A percentile compares a stretch with the other conserved stretches of the same genome.
phyloP scores from a whole-genome alignment of 1,284 basidiomycete species.

The Macrocystidia cucumis region DNA sequence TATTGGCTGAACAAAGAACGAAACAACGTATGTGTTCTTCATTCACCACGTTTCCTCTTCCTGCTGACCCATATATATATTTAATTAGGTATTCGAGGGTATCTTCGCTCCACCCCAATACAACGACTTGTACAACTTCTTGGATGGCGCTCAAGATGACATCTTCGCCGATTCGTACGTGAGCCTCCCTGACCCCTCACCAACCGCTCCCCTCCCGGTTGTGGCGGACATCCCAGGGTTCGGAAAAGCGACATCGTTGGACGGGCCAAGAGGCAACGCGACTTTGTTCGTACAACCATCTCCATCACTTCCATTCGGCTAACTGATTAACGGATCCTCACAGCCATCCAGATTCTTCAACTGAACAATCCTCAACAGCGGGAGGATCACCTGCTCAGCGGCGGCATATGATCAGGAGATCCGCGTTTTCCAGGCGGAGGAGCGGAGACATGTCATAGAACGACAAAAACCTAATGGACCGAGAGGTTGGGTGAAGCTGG shows the following conservation, averaged over 20 bases:
- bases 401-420: not conserved
- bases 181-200: constrained; percentile 26
- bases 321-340: too few species aligned
- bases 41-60: constrained; percentile 1
- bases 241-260: not conserved
- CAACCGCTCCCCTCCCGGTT: constrained; percentile 26
- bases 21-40: constrained; percentile 39
- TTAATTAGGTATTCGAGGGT: constrained; percentile 44
- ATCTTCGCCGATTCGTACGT: constrained; percentile 47
- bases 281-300: too few species aligned
- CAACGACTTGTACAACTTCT: constrained; percentile 48
- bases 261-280: too few species aligned
- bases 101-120: constrained; percentile 48
- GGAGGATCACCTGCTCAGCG: not conserved
- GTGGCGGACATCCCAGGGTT: constrained; percentile 13
- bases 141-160: constrained; percentile 54
- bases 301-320: too few species aligned
- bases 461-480: too few species aligned
- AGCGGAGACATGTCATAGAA: too few species aligned
- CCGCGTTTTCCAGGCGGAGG: too few species aligned
- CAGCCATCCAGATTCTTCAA: not conserved
- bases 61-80: not conserved
- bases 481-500: too few species aligned
- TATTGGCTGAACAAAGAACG: constrained; percentile 59
- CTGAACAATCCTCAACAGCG: not conserved